Evolutionary conservation across 2,329 filamentous ascomycete species (phyloP).

Genomic region (Phyllosticta citribraziliensis): DNA sequence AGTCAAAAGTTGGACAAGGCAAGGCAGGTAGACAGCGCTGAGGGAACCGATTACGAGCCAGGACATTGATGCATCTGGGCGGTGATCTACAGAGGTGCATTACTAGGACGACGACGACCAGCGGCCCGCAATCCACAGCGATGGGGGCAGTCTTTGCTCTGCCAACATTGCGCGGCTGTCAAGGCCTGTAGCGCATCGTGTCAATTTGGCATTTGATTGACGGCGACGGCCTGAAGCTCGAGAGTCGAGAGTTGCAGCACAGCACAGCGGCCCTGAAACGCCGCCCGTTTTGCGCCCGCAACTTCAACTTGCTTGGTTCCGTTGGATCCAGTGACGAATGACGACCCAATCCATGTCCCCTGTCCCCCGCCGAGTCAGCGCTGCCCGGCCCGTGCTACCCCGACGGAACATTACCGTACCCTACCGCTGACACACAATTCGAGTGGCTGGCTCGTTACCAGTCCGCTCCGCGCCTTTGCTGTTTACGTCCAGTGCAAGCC

Average conservation of each 20-base stretch:
- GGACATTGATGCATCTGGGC: background rate
- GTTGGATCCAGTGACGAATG: background rate
- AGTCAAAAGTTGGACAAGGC: background rate
- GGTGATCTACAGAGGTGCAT: background rate
- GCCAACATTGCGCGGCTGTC: background rate
- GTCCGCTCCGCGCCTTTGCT: background rate
- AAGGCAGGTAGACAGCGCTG: conserved; percentile 5
- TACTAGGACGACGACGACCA: background rate
- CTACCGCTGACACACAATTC: background rate
- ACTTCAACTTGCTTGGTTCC: background rate
- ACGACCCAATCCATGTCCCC: too few species aligned
- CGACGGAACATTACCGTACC: background rate
- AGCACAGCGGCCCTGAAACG: conserved; percentile 1
- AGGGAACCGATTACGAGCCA: conserved; percentile 7
- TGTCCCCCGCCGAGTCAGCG: background rate
- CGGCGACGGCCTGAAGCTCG: too few species aligned
- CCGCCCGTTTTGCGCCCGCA: conserved; percentile 7
- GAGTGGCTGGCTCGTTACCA: background rate
- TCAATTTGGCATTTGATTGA: too few species aligned
- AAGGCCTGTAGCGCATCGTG: background rate
- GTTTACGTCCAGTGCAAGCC: background rate
- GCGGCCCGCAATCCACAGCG: background rate
- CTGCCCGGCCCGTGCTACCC: background rate
- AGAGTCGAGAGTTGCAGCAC: too few species aligned
- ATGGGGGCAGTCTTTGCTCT: background rate